Evolutionary conservation across 495 filamentous ascomycete species (phyloP).

Genomic region (Viridothelium virens): DNA sequence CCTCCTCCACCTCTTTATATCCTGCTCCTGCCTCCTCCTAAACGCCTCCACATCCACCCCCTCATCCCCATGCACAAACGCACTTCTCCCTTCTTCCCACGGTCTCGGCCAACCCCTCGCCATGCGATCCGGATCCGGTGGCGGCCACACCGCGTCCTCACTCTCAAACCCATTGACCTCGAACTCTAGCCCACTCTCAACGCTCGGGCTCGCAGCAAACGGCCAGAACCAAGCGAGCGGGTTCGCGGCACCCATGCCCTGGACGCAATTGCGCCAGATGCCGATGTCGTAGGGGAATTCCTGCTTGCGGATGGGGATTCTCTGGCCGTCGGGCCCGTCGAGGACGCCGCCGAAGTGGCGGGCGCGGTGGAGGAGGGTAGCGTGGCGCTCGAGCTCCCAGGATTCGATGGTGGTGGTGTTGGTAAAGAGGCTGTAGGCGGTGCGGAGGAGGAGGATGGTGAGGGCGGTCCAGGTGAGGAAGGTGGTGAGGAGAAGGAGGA

Average conservation of each 20-base stretch:
- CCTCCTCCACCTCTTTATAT: slow-evolving; percentile 41
- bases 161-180: slow-evolving; percentile 83
- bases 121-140: slow-evolving; percentile 79
- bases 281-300: slow-evolving; percentile 94
- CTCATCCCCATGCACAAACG: slow-evolving; percentile 31
- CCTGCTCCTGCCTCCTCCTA: slow-evolving; percentile 47
- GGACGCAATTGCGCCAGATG: slow-evolving; percentile 66
- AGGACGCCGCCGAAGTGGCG: slow-evolving; percentile 50
- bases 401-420: slow-evolving; percentile 83
- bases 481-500: slow-evolving; percentile 55
- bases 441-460: slow-evolving; percentile 54
- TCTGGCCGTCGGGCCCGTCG: slow-evolving; percentile 52
- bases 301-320: slow-evolving; percentile 51
- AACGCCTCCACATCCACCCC: slow-evolving; percentile 49
- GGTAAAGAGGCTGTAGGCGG: slow-evolving; percentile 48
- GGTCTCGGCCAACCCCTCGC: slow-evolving; percentile 38
- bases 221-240: slow-evolving; percentile 58
- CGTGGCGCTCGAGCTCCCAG: slow-evolving; percentile 88
- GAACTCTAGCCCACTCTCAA: slow-evolving; percentile 56
- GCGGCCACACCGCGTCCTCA: slow-evolving; percentile 64
- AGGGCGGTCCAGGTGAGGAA: slow-evolving; percentile 59
- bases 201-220: slow-evolving; percentile 47
- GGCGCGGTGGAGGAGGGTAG: slow-evolving; percentile 58
- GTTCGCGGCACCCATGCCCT: slow-evolving; percentile 61
- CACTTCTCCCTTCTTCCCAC: slow-evolving; percentile 23